Conservation (phyloP, 1,284 basidiomycete genomes). For the Schizophyllum commune region DNA sequence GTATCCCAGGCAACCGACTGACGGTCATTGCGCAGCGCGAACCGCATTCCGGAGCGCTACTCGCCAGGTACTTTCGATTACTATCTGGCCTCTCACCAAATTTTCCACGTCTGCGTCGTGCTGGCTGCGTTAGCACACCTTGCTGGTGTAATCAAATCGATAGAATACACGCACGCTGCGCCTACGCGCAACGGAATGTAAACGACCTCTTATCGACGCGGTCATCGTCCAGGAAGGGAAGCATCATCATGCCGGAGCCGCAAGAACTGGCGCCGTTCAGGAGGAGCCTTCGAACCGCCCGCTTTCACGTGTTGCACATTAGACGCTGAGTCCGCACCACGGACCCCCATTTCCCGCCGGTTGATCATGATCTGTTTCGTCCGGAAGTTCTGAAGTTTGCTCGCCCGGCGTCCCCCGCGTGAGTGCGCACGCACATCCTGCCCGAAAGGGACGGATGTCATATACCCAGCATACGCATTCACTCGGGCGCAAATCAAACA, state of each 20-base stretch:
- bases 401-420: background rate
- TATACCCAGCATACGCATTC: background rate
- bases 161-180: conserved; percentile 46
- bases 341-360: background rate
- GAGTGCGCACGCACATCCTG: background rate
- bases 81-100: conserved; percentile 77
- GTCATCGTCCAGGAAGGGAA: background rate
- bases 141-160: conserved; percentile 44
- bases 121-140: conserved; percentile 76
- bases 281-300: background rate
- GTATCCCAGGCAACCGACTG: conserved; percentile 6
- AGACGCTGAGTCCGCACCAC: background rate
- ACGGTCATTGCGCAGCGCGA: conserved; percentile 46
- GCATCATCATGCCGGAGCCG: background rate
- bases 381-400: background rate
- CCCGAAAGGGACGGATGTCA: background rate
- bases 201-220: conserved; percentile 18
- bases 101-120: conserved; percentile 82
- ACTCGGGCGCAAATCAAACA: background rate
- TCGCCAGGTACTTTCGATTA: conserved; percentile 77
- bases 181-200: conserved; percentile 23
- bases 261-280: background rate
- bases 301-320: background rate
- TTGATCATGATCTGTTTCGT: background rate
- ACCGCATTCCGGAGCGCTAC: conserved; percentile 75